Evolutionary conservation across 2,329 filamentous ascomycete genomes (phyloP), one percentile per base, ranked within the genome.

Genomic region (Cadophora gregata): DNA sequence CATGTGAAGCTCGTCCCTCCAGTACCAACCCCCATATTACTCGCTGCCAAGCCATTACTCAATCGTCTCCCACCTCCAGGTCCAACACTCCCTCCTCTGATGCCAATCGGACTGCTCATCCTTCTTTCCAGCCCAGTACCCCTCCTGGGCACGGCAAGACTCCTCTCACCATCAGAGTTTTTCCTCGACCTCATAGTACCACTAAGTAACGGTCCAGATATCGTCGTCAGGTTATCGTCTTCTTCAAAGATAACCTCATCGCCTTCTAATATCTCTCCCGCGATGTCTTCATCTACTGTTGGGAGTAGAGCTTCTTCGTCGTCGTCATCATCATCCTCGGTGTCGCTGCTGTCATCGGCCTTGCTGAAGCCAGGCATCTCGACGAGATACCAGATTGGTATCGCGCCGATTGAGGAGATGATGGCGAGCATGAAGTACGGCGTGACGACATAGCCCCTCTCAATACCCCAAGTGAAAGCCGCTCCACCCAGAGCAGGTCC

Each of bases 341-440:
- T 45, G 2, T 65, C 63, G 25, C 56, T 61, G 9, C 71, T 70
- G 9, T 73, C 70, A 38, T 81, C 79, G 0, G 78, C 78, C 19
- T 79, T 79, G 16, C 82, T 77, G 78, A 93, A 81, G 0, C 92
- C 92, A 9, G 93, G 87, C 45, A 90, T 90, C 75, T 97, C 87
- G 16, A 89, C 84, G 0, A 96, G 85, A 80, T 88, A 90, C 77
- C 89, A 92, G 0, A 91, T 86, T 0, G 93, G 91, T 1, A 97
- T 78, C 0, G 87, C 87, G 21, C 91, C 91, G 1, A 93, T 58
- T 0, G 86, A 68, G 0, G 88, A 85, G 53, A 96, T 81, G 0
- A 80, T 72, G 0, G 87, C 84, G n/a, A 97, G 82, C 4, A 90
- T 82, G 88, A 92, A 97, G 86, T 92, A 97, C 0, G 94, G 90